Percentiles rank a stretch among this genome's conserved stretches.
Conservation (phyloP, 139 green algal species). For the Desmodesmus armatus region DNA sequence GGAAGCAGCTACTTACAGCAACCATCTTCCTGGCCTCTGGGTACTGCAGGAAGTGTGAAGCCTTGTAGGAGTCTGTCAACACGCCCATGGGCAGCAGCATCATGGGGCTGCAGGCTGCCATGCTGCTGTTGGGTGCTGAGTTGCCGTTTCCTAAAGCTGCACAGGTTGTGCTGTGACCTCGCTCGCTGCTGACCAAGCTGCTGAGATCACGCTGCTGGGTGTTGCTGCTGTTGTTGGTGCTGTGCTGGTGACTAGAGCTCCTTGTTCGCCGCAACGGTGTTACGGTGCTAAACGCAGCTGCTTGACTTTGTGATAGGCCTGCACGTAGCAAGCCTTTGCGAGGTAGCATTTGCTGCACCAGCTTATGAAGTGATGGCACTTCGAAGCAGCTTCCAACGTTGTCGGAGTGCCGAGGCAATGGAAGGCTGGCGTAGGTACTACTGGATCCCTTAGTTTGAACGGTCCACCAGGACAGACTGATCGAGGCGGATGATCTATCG, state of each 20-base stretch:
- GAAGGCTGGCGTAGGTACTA: too few relatives aligned
- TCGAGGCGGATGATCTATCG: too few relatives aligned
- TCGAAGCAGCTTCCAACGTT: too few relatives aligned
- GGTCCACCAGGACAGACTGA: too few relatives aligned
- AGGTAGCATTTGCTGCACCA: too few relatives aligned
- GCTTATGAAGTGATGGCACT: too few relatives aligned
- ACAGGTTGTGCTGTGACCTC: background rate
- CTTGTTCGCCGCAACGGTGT: background rate
- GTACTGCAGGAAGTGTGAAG: constrained; percentile 86
- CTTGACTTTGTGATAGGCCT: too few relatives aligned
- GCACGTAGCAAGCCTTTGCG: too few relatives aligned
- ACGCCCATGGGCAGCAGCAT: constrained; percentile 75
- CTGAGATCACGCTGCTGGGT: background rate
- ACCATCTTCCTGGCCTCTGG: constrained; percentile 81
- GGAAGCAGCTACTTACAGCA: constrained; percentile 62
- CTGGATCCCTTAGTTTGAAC: too few relatives aligned
- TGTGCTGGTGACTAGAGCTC: background rate
- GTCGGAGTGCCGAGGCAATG: too few relatives aligned
- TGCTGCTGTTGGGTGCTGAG: background rate
- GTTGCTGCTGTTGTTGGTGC: background rate
- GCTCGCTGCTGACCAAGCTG: background rate
- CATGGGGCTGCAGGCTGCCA: background rate
- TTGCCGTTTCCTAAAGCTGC: background rate
- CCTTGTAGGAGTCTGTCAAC: constrained; percentile 87
- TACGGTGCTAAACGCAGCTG: too few relatives aligned